Base-by-base conservation (phyloP, 148 eudicot species). In the Vaccinium vitisidaea region DNA sequence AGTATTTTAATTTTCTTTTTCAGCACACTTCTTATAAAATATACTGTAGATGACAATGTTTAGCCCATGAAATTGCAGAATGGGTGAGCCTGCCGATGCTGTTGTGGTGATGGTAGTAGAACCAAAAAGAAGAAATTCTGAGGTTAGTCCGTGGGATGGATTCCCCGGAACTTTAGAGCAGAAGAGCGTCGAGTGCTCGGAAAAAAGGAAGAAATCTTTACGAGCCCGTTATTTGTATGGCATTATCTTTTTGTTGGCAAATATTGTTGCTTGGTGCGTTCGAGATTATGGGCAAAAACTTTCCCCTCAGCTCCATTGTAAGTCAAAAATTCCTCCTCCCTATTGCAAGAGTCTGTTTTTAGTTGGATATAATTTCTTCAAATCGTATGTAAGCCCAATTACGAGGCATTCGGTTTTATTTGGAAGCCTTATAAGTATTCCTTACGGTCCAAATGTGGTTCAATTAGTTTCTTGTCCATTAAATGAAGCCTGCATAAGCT, bases 181-280 rank as follows among this genome's bases (percentile, higher is more conserved):
- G 56, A 93, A 89, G 80, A 86, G 81, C 43, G 14, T 77, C 3
- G 90, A 92, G 58, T 87, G 86, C 81, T 86, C 83, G 4, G 81
- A 80, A 5, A 85, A 87, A 69, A 93, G 74, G 87, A 89, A 86
- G 46, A 90, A 85, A 86, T 91, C 99, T 55, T 76, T 93, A 79
- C 90, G 92, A 88, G 95, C 94, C 39, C 94, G 99, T 6, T 96
- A 88, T 84, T 91, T 84, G 80, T 96, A 94, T 84, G 96, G 99
- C 58, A 86, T 89, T 74, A 86, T 96, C 63, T 96, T 96, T 88
- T 86, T 94, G 89, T 70, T 90, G 54, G 92, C 90, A 8, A 95
- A 93, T 84, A 91, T 96, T 36, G 59, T 90, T 48, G 97, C 95
- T 75, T 96, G 99, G 99, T 83, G 93, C 71, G 84, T 94, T 87